phyloP scores from a whole-genome alignment of 2,329 filamentous ascomycete species.

The Fusarium subglutinans region DNA sequence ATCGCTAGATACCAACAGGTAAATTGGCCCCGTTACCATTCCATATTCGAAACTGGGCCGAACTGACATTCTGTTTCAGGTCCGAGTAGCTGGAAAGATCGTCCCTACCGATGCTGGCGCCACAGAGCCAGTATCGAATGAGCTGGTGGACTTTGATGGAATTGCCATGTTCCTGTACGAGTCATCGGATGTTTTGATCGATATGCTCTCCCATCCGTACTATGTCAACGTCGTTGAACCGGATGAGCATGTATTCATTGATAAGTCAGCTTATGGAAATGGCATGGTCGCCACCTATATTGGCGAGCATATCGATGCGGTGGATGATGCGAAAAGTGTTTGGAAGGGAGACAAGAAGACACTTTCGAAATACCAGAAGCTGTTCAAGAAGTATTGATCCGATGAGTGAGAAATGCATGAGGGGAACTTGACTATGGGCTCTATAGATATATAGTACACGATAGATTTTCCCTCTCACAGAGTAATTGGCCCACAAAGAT shows the following conservation, averaged over 20 bases:
- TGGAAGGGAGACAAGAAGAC: slow-evolving; percentile 36
- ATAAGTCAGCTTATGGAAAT: slow-evolving; percentile 39
- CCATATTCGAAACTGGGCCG: too few species aligned
- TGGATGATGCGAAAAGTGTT: slow-evolving; percentile 35
- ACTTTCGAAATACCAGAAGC: slow-evolving; percentile 31
- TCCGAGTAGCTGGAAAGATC: slow-evolving; percentile 42
- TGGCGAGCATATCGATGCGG: slow-evolving; percentile 39
- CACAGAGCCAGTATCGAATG: slow-evolving; percentile 21
- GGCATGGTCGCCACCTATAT: slow-evolving; percentile 44
- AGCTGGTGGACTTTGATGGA: slow-evolving; percentile 42
- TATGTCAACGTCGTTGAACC: slow-evolving; percentile 43
- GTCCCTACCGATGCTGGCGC: slow-evolving; percentile 35
- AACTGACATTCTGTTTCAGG: slow-evolving; percentile 1
- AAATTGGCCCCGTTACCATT: rapidly evolving
- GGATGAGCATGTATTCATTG: slow-evolving; percentile 44
- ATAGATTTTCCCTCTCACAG: too few species aligned
- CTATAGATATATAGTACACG: neutral
- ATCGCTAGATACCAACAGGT: slow-evolving; percentile 44
- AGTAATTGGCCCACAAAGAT: rapidly evolving
- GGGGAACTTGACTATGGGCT: rapidly evolving
- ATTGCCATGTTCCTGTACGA: slow-evolving; percentile 46
- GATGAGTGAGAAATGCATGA: rapidly evolving
- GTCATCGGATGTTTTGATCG: slow-evolving; percentile 31
- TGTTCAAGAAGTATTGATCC: slow-evolving; percentile 35
- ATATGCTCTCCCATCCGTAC: slow-evolving; percentile 44